phyloP scores from a whole-genome alignment of 192 early-diverging fungal genomes.

The Funneliformis mosseae region DNA sequence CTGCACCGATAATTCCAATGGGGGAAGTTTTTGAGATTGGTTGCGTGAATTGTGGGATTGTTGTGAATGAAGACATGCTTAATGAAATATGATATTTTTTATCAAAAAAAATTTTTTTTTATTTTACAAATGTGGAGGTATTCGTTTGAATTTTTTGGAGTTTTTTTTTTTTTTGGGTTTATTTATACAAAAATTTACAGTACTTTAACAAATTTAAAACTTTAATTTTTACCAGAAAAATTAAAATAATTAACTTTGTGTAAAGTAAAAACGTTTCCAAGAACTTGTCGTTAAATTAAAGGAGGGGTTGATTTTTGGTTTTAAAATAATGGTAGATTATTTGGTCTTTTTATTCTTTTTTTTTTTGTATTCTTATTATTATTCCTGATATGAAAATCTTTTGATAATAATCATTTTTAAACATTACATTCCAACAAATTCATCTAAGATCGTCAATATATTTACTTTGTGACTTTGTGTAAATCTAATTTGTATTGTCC shows the following conservation, averaged over 20 bases:
- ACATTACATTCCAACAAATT: too few species aligned
- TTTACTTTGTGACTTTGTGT: too few species aligned
- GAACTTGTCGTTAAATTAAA: neutral
- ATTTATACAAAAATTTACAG: neutral
- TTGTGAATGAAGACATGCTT: neutral
- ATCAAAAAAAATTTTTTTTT: too few species aligned
- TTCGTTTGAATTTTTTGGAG: neutral
- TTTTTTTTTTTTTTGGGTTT: neutral
- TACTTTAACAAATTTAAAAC: neutral
- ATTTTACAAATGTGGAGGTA: neutral
- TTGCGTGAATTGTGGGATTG: neutral
- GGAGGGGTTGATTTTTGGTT: neutral
- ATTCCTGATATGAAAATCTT: too few species aligned
- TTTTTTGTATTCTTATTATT: too few species aligned
- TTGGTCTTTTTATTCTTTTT: neutral
- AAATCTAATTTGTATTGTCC: too few species aligned
- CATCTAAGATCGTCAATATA: too few species aligned
- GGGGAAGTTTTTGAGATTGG: neutral
- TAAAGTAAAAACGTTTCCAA: neutral
- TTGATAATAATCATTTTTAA: too few species aligned
- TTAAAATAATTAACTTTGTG: neutral
- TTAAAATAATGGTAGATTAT: neutral
- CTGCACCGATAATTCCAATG: conserved; percentile 26
- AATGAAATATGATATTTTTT: too few species aligned
- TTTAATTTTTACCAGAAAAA: neutral